Conservation (phyloP, 768 basidiomycete species). For the Pulveroboletus sp. region DNA sequence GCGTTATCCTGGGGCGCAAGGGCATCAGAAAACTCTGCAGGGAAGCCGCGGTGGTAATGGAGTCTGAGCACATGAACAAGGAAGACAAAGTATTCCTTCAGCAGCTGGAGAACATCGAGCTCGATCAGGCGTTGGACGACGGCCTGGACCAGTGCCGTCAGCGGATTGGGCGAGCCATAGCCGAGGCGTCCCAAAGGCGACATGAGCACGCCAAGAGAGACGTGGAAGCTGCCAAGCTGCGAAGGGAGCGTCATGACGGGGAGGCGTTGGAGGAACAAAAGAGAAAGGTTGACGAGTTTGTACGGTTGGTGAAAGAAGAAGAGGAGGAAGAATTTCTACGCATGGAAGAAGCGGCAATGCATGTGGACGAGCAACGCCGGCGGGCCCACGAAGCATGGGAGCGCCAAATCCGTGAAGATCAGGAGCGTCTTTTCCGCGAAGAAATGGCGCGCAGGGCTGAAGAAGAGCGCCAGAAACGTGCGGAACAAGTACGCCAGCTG, state of each 20-base stretch:
- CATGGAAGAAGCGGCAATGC: slow-evolving; percentile 14
- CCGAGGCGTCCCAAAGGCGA: slow-evolving; percentile 7
- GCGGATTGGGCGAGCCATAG: slow-evolving; percentile 21
- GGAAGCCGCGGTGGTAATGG: slow-evolving; percentile 21
- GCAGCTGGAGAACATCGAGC: slow-evolving; percentile 17
- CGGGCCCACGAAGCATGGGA: slow-evolving; percentile 22
- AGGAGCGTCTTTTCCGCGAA: slow-evolving; percentile 13
- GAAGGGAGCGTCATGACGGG: slow-evolving; percentile 14
- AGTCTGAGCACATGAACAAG: slow-evolving; percentile 6
- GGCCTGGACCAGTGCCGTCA: slow-evolving; percentile 23
- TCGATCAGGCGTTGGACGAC: slow-evolving; percentile 10
- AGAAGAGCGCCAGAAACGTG: slow-evolving; percentile 11
- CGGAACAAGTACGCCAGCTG: slow-evolving; percentile 14
- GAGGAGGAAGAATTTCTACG: slow-evolving; percentile 1
- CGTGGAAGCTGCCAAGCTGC: slow-evolving; percentile 13
- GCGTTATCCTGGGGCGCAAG: background rate
- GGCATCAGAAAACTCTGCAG: slow-evolving; percentile 2
- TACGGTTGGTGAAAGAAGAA: slow-evolving; percentile 7
- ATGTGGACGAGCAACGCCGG: slow-evolving; percentile 12
- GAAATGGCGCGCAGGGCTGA: slow-evolving; percentile 8
- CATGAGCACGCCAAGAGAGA: slow-evolving; percentile 21
- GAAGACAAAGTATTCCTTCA: slow-evolving; percentile 26
- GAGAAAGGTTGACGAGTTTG: slow-evolving; percentile 21
- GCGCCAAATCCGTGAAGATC: slow-evolving; percentile 21
- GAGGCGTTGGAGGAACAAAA: slow-evolving; percentile 11